Conservation (phyloP, 1,139 yeast genomes). For the Insectozyma bohioensis region DNA sequence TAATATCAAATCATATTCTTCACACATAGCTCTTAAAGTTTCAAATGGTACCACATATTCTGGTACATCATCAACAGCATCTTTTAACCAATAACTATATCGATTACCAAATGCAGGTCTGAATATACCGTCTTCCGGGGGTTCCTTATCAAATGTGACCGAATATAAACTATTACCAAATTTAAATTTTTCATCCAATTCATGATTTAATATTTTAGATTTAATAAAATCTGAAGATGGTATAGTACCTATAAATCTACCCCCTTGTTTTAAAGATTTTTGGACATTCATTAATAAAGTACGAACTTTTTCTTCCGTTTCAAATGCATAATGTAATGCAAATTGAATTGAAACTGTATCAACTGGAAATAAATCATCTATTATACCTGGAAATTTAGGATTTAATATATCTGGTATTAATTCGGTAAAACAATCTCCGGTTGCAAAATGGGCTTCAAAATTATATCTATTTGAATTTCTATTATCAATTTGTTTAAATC, state of each 20-base stretch:
- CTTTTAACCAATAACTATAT: constrained; percentile 78
- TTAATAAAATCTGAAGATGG: constrained; percentile 88
- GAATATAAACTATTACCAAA: constrained; percentile 88
- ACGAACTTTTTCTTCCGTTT: constrained; percentile 76
- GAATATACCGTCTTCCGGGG: constrained; percentile 72
- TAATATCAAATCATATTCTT: constrained; percentile 75
- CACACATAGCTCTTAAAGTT: constrained; percentile 75
- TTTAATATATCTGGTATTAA: constrained; percentile 71
- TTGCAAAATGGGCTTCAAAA: constrained; percentile 79
- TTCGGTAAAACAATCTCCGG: constrained; percentile 86
- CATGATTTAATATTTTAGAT: constrained; percentile 52
- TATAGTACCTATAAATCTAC: constrained; percentile 87
- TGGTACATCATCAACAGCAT: constrained; percentile 95
- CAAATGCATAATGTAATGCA: constrained; percentile 93
- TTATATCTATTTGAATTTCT: constrained; percentile 49
- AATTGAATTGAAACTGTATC: constrained; percentile 89
- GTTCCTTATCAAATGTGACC: constrained; percentile 73
- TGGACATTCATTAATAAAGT: constrained; percentile 73
- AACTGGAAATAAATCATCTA: constrained; percentile 74
- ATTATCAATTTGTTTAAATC: constrained; percentile 24
- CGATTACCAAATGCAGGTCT: constrained; percentile 79
- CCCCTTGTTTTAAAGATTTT: constrained; percentile 74
- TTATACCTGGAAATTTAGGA: constrained; percentile 50
- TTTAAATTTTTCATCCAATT: constrained; percentile 43
- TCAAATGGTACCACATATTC: constrained; percentile 98